phyloP scores from a whole-genome alignment of 768 basidiomycete species.

The Podaxis sp. region DNA sequence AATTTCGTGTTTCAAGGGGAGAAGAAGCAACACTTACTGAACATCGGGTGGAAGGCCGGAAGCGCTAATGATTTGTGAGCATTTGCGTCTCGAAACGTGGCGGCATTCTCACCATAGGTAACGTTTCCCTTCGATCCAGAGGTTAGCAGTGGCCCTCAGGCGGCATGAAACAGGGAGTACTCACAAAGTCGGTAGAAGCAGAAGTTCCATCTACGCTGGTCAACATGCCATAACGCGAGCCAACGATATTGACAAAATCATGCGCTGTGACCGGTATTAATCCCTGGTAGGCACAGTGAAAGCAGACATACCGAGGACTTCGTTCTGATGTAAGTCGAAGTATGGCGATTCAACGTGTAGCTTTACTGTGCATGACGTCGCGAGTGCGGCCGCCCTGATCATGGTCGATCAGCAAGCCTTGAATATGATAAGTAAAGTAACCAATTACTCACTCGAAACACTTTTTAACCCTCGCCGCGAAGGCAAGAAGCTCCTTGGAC shows the following conservation, averaged over 20 bases:
- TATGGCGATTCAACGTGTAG: slow-evolving; percentile 41
- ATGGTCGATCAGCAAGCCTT: slow-evolving; percentile 11
- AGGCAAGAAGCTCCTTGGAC: slow-evolving; percentile 47
- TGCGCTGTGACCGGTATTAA: slow-evolving; percentile 35
- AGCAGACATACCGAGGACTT: slow-evolving; percentile 40
- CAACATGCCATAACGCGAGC: slow-evolving; percentile 41
- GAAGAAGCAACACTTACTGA: slow-evolving; percentile 37
- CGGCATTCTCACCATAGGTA: slow-evolving; percentile 51
- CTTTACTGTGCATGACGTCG: slow-evolving; percentile 56
- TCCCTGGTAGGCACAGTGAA: not conserved
- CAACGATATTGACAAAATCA: slow-evolving; percentile 48
- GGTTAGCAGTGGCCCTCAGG: slow-evolving; percentile 1
- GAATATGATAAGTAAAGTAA: not conserved
- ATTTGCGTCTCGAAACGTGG: not conserved
- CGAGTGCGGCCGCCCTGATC: slow-evolving; percentile 61
- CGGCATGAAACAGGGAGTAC: slow-evolving; percentile 24
- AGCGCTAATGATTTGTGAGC: slow-evolving; percentile 36
- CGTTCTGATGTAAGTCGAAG: slow-evolving; percentile 60
- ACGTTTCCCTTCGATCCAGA: slow-evolving; percentile 60
- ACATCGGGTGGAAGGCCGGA: slow-evolving; percentile 64
- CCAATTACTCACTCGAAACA: slow-evolving; percentile 64
- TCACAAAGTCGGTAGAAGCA: slow-evolving; percentile 79
- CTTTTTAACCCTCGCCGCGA: slow-evolving; percentile 58
- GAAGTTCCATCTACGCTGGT: slow-evolving; percentile 31
- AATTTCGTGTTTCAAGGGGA: slow-evolving; percentile 19